These are phyloP conservation scores for Xylaria sp. DNA, from an alignment of 495 filamentous ascomycete species.

Conservation along the genomic window DNA sequence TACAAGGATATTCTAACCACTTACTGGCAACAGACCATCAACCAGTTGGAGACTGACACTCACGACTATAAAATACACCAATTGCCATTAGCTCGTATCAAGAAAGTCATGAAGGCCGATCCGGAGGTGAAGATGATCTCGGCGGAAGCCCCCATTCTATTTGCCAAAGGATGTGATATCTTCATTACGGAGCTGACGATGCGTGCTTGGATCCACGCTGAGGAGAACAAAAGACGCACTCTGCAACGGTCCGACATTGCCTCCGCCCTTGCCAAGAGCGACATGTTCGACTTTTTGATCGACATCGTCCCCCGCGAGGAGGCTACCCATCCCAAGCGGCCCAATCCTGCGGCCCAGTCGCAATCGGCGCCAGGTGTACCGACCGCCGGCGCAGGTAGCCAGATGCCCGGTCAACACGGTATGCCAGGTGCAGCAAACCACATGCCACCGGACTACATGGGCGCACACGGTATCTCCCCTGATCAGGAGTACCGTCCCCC, in stretches of 20 bases:
- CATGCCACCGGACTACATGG: conserved; percentile 70
- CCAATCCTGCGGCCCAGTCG: conserved; percentile 59
- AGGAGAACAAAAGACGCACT: conserved; percentile 97
- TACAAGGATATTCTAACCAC: conserved; percentile 97
- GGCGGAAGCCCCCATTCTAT: conserved; percentile 95
- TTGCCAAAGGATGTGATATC: conserved; percentile 98
- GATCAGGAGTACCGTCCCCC: conserved; percentile 83
- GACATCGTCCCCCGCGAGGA: conserved; percentile 98
- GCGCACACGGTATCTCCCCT: conserved; percentile 65
- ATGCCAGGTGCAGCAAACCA: conserved; percentile 68
- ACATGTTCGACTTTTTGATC: conserved; percentile 99
- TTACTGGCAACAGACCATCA: conserved; percentile 98
- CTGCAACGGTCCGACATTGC: conserved; percentile 96
- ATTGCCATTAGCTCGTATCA: conserved; percentile 93
- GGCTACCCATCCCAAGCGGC: conserved; percentile 81
- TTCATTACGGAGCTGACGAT: conserved; percentile 99
- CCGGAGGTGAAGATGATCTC: conserved; percentile 99
- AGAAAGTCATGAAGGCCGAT: conserved; percentile 99
- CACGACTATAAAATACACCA: conserved; percentile 99
- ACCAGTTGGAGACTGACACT: conserved; percentile 88
- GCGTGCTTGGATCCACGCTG: conserved; percentile 99
- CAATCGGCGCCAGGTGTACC: conserved; percentile 51
- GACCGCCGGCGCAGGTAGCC: conserved; percentile 54
- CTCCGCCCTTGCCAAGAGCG: conserved; percentile 91
- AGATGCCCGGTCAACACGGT: conserved; percentile 68